A percentile compares a stretch with the other conserved stretches of the same genome.
Evolutionary conservation across 768 basidiomycete genomes (phyloP).

Genomic region (Chalciporus sphaerocephalus): DNA sequence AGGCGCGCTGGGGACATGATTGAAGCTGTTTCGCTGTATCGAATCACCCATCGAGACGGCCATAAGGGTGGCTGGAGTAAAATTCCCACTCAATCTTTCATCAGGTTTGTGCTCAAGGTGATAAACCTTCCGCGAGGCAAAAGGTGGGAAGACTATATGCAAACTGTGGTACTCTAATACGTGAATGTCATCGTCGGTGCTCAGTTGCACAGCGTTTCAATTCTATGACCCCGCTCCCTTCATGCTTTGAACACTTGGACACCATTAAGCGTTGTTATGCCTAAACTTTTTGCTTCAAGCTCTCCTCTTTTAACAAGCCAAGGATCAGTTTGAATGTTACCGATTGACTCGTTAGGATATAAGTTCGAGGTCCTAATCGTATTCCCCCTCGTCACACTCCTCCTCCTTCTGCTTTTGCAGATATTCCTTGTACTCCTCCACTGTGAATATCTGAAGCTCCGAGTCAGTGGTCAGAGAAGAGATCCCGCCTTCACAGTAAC

Average conservation of each 20-base stretch:
- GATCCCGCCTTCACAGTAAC: conserved; percentile 23
- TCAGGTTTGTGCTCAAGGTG: not conserved
- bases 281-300: no score
- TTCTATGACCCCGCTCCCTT: no score
- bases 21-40: not conserved
- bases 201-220: no score
- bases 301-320: no score
- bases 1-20: not conserved
- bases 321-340: no score
- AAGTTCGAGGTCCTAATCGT: conserved; percentile 5
- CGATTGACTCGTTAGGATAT: no score
- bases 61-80: not conserved
- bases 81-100: not conserved
- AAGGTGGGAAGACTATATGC: not conserved
- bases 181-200: no score
- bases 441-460: conserved; percentile 21
- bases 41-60: not conserved
- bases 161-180: not conserved
- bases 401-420: conserved; percentile 4
- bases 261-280: no score
- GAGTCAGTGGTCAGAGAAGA: conserved; percentile 19
- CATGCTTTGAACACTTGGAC: no score
- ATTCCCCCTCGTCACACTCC: conserved; percentile 5
- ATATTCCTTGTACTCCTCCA: conserved; percentile 12
- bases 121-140: not conserved